Base-by-base conservation (phyloP, 768 basidiomycete genomes). In the Exidia glandulosa region DNA sequence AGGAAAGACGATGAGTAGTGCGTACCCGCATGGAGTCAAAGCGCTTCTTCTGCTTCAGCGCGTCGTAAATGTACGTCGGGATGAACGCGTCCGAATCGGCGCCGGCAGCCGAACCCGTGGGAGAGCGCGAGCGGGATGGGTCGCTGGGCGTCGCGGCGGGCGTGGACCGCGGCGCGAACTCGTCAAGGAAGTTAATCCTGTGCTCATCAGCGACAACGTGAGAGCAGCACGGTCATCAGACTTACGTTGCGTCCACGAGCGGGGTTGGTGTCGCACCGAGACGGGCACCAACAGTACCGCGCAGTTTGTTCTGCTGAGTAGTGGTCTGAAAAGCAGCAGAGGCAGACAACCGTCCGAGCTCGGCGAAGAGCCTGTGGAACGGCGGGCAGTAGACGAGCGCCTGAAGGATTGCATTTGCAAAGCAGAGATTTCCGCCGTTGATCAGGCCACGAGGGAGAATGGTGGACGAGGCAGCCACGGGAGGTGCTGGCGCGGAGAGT, bases 361-460 rank as follows among this genome's bases (percentile, higher is more conserved):
- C 85, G 25, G 73, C 75, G 67, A 99, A 88, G 34, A 97, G 71
- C 52, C 77, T 77, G 67, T 85, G 84, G 71, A 98, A 97, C 1
- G 88, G 90, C n/a, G 81, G 79, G 65, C 88, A 92, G 71, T 93
- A 95, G 1, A 94, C 81, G 31, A 99, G 78, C 1, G 88, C 83
- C 74, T 98, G 95, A 32, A 99, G 75, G 27, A 97, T 89, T 0
- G 93, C 85, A 67, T 97, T 99, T 31, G 94, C 94, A 68, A 97
- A 99, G 70, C 95, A 99, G 85, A 97, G 86, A 72, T 99, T 99
- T 0, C 95, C 94, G 2, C 83, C 87, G 72, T 99, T 99, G 65
- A 98, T 78, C 56, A 99, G 74, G 3, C 95, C 95, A 14, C 94
- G 78, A 0, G 90, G 83, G 6, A 78, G 75, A 33, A 90, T 80